Base-by-base conservation (phyloP, 768 basidiomycete genomes). In the Boletus edulis region DNA sequence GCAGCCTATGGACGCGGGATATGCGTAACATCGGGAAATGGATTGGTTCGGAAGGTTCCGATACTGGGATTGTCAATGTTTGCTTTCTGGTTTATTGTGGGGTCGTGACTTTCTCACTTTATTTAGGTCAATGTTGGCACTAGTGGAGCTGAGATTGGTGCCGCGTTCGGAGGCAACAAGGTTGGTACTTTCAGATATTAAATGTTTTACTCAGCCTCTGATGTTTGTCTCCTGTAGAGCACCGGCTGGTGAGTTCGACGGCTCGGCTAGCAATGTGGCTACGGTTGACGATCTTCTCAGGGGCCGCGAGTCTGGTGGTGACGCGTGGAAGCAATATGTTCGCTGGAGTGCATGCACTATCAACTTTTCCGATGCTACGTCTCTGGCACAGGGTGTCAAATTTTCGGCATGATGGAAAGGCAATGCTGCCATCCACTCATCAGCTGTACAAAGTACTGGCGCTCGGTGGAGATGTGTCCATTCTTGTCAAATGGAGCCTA, bases 301-400 rank as follows among this genome's bases (percentile, higher is more conserved):
- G 94, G 96, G 96, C 18, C 85, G 96, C 46, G 96, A 98, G 76
- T 93, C 91, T 8, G 96, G 96, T 38, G 95, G 95, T 49, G 96
- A 98, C 72, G 89, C 95, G n/a, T 98, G 96, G 96, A 94, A 95
- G 71, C 91, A 96, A 71, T 94, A 94, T 62, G 89, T 94, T 39
- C 84, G 92, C 49, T 95, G 91, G 91, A 87, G 87, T 71, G 84
- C 89, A 44, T 94, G 91, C 70, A 97, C 95, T 12, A 80, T 98
- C 70, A 98, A 98, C 73, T 98, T 89, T 74, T 91, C 90, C 39
- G 84, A 94, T 69, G 82, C 86, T 61, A 86, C 92, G 42, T 94
- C 91, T 10, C 76, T 98, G 35, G 95, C 95, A 0, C 95, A 98
- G 72, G 95, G 95, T 9, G 94, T 98, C 57, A 84, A 81, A 60